Conservation (phyloP, 805 yeast species). For the Tetrapisispora nanseiensis region DNA sequence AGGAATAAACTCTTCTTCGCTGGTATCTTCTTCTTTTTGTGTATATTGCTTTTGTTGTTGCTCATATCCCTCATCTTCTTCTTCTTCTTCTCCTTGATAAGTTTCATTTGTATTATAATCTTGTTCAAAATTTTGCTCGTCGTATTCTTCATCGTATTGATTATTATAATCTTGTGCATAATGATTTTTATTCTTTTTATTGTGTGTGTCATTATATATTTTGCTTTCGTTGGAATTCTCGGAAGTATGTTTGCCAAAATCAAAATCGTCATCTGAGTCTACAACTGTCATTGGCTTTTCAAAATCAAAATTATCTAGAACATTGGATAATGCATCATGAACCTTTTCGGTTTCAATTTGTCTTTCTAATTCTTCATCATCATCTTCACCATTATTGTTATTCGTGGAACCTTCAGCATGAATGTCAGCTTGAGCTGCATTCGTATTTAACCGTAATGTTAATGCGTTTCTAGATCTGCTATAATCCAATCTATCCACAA, state of each 20-base stretch:
- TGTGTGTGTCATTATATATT: not conserved
- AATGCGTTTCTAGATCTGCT: conserved; percentile 16
- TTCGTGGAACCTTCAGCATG: not conserved
- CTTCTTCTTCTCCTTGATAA: conserved; percentile 16
- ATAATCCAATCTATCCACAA: conserved; percentile 50
- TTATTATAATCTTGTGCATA: not conserved
- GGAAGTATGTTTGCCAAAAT: not conserved
- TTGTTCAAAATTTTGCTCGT: not conserved
- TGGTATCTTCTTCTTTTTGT: conserved; percentile 22
- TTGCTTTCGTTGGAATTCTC: not conserved
- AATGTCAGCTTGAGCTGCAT: not conserved
- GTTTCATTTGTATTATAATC: not conserved
- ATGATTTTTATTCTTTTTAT: not conserved
- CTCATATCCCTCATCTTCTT: conserved; percentile 21
- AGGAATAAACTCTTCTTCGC: conserved; percentile 44
- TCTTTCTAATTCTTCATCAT: conserved; percentile 27
- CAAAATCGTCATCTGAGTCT: conserved; percentile 37
- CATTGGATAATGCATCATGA: conserved; percentile 37
- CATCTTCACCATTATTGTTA: conserved; percentile 5
- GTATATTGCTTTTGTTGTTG: no score
- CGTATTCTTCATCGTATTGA: conserved; percentile 1
- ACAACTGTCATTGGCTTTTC: conserved; percentile 40
- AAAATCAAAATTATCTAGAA: conserved; percentile 42
- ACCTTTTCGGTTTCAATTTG: conserved; percentile 40
- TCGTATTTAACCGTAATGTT: not conserved